These are phyloP conservation scores for Peniophora sp. DNA, from an alignment of 1,284 basidiomycete genomes.

Conservation along the genomic window DNA sequence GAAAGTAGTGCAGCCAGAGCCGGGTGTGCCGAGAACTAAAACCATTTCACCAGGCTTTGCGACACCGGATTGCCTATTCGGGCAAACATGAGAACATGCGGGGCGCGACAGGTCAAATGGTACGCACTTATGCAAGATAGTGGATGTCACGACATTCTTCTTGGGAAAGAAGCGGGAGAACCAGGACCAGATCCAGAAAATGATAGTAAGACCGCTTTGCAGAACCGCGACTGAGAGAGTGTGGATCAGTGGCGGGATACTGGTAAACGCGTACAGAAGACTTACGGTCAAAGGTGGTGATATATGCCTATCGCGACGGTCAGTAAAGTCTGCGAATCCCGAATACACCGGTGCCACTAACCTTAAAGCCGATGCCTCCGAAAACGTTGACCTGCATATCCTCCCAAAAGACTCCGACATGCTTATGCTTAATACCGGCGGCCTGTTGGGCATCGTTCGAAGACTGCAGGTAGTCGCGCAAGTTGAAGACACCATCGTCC, in stretches of 20 bases:
- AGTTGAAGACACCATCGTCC: slow-evolving; percentile 45
- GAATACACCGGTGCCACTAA: slow-evolving; percentile 15
- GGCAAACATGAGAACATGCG: slow-evolving; percentile 13
- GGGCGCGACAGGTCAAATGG: background rate
- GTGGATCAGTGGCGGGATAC: slow-evolving; percentile 1
- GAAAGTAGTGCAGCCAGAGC: slow-evolving; percentile 75
- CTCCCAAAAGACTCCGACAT: slow-evolving; percentile 78
- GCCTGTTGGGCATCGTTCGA: slow-evolving; percentile 59
- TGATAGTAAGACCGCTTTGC: slow-evolving; percentile 29
- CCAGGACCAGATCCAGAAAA: slow-evolving; percentile 25
- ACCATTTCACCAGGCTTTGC: slow-evolving; percentile 50
- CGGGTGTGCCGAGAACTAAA: slow-evolving; percentile 77
- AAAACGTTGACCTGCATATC: slow-evolving; percentile 64
- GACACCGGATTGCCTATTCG: slow-evolving; percentile 59
- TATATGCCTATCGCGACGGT: slow-evolving; percentile 36
- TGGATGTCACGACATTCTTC: slow-evolving; percentile 41
- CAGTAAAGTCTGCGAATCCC: slow-evolving; percentile 1
- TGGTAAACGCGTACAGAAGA: slow-evolving; percentile 8
- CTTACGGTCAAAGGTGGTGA: slow-evolving; percentile 55
- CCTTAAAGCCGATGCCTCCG: slow-evolving; percentile 57
- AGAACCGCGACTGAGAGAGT: slow-evolving; percentile 47
- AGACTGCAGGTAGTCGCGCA: slow-evolving; percentile 69
- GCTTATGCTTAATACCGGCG: slow-evolving; percentile 77
- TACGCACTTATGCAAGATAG: slow-evolving; percentile 60
- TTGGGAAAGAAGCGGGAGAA: slow-evolving; percentile 51